Conservation (phyloP, 1,139 yeast genomes). For the Candida albicans region DNA sequence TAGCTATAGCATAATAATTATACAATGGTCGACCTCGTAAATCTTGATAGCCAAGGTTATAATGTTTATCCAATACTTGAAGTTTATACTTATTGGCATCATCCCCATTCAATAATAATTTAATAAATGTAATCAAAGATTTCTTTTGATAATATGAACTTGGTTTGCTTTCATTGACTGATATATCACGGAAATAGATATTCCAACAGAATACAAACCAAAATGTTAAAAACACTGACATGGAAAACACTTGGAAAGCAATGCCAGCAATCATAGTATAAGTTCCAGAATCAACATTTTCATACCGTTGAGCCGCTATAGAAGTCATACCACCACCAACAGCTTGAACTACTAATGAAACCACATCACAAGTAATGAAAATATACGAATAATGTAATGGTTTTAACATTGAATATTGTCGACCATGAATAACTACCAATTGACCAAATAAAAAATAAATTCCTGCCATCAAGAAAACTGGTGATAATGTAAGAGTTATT, state of each 20-base stretch:
- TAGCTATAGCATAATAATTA: slow-evolving; percentile 49
- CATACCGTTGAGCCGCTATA: slow-evolving; percentile 40
- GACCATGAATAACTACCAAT: slow-evolving; percentile 68
- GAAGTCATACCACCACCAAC: slow-evolving; percentile 83
- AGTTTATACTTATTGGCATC: slow-evolving; percentile 24
- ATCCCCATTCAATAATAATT: slow-evolving; percentile 29
- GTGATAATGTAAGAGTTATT: slow-evolving; percentile 73
- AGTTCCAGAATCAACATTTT: slow-evolving; percentile 54
- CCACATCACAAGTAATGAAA: slow-evolving; percentile 65
- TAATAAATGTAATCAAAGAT: slow-evolving; percentile 28
- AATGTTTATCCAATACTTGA: slow-evolving; percentile 29
- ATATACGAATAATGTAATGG: slow-evolving; percentile 78
- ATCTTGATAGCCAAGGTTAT: slow-evolving; percentile 40
- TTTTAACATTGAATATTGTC: slow-evolving; percentile 55
- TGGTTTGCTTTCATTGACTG: slow-evolving; percentile 16
- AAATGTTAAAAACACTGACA: slow-evolving; percentile 60
- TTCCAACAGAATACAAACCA: slow-evolving; percentile 55
- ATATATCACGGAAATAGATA: slow-evolving; percentile 38
- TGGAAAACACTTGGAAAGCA: slow-evolving; percentile 72
- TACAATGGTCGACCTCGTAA: slow-evolving; percentile 46
- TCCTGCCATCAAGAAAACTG: slow-evolving; percentile 90
- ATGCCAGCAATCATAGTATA: slow-evolving; percentile 83
- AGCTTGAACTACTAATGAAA: slow-evolving; percentile 75
- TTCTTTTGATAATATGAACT: slow-evolving; percentile 26
- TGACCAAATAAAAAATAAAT: slow-evolving; percentile 77